A percentile compares a stretch with the other conserved stretches of the same genome.
These are phyloP conservation scores for Saraca asoca DNA, from an alignment of 331 rosid species.

Conservation along the genomic window DNA sequence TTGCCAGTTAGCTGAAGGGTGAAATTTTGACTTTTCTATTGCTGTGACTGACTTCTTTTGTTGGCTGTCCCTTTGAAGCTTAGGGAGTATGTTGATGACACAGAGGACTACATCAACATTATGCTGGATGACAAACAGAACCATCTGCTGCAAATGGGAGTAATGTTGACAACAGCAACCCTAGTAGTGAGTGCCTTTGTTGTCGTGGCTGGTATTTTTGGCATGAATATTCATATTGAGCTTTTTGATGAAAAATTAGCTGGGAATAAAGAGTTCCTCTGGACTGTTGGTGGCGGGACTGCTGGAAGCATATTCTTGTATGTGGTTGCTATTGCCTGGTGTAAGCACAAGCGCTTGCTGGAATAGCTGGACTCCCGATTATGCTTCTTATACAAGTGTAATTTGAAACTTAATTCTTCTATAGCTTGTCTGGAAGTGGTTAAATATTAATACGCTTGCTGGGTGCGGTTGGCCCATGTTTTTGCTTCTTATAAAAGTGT, in stretches of 20 bases:
- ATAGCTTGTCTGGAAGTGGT: background rate
- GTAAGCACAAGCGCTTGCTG: constrained; percentile 60
- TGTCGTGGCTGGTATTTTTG: constrained; percentile 75
- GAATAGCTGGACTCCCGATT: constrained; percentile 29
- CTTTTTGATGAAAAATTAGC: constrained; percentile 40
- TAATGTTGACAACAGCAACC: constrained; percentile 65
- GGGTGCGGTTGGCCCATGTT: background rate
- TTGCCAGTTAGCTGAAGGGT: constrained; percentile 1
- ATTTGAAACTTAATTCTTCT: background rate
- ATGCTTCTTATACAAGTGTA: background rate
- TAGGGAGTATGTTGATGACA: constrained; percentile 82
- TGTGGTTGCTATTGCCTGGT: constrained; percentile 58
- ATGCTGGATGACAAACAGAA: constrained; percentile 91
- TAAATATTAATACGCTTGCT: background rate
- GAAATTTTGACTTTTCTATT: constrained; percentile 10
- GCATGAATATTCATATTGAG: constrained; percentile 66
- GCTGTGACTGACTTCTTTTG: background rate
- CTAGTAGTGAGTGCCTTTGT: constrained; percentile 63
- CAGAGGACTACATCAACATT: constrained; percentile 88
- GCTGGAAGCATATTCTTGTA: constrained; percentile 47
- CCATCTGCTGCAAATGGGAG: constrained; percentile 73
- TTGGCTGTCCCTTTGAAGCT: constrained; percentile 45
- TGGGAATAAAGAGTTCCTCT: constrained; percentile 48
- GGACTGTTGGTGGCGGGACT: constrained; percentile 57
- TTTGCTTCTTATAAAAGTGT: no score